These are phyloP conservation scores for Phaseolus coccineus DNA, from an alignment of 331 rosid species.

Conservation along the genomic window DNA sequence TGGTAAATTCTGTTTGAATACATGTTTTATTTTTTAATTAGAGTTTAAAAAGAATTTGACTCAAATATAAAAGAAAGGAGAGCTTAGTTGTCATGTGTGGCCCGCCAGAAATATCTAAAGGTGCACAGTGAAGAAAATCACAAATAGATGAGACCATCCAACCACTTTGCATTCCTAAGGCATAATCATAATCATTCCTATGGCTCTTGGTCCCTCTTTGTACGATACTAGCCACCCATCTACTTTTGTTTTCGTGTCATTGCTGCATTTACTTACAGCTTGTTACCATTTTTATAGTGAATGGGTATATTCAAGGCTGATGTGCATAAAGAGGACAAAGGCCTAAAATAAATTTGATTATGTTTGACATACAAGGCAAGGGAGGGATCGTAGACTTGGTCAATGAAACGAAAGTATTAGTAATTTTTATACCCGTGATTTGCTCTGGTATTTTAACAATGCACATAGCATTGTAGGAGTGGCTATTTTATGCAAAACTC, in stretches of 20 bases:
- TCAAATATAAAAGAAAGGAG: neutral
- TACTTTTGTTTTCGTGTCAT: slow-evolving; percentile 40
- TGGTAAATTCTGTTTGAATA: neutral
- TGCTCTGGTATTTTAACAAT: slow-evolving; percentile 33
- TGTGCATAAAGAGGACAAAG: neutral
- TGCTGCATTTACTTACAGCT: slow-evolving; percentile 31
- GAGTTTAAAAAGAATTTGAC: neutral
- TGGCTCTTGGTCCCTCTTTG: slow-evolving; percentile 46
- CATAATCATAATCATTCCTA: slow-evolving; percentile 39
- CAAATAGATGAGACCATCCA: slow-evolving; percentile 35
- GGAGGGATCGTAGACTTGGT: slow-evolving; percentile 3
- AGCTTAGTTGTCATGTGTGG: slow-evolving; percentile 46
- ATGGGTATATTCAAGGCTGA: slow-evolving; percentile 14
- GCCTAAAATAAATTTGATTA: neutral
- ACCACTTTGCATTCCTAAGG: slow-evolving; percentile 36
- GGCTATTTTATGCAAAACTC: slow-evolving; percentile 26
- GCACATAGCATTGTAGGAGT: slow-evolving; percentile 27
- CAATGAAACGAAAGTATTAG: slow-evolving; percentile 25
- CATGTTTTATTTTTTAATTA: neutral
- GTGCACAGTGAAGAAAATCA: slow-evolving; percentile 33
- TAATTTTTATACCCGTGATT: slow-evolving; percentile 35
- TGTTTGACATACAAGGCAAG: slow-evolving; percentile 36
- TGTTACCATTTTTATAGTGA: slow-evolving; percentile 5
- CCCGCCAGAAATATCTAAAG: slow-evolving; percentile 37
- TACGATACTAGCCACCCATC: slow-evolving; percentile 11